Evolutionary conservation across 2,329 filamentous ascomycete species (phyloP).

Genomic region (Xylariales sp.): DNA sequence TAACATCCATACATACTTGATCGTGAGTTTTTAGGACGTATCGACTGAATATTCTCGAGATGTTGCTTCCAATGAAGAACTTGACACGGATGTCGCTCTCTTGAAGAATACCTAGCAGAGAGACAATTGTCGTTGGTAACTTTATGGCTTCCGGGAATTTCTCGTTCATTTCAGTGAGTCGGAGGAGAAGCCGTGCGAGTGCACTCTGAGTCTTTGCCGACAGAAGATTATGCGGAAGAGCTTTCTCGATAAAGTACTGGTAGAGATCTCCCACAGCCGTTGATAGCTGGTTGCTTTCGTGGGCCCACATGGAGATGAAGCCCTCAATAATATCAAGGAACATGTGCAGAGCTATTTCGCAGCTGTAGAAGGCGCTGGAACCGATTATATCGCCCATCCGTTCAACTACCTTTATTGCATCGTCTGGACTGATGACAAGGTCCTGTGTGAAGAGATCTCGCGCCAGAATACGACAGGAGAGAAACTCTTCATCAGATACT

Average conservation of each 20-base stretch:
- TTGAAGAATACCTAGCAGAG: conserved; percentile 68
- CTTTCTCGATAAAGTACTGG: conserved; percentile 65
- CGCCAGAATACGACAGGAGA: conserved; percentile 46
- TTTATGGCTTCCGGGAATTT: conserved; percentile 59
- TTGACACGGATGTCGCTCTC: conserved; percentile 67
- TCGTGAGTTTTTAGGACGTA: conserved; percentile 84
- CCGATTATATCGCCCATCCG: conserved; percentile 47
- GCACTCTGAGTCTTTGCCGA: conserved; percentile 65
- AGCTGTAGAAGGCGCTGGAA: conserved; percentile 61
- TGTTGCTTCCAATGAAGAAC: conserved; percentile 63
- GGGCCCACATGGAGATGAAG: conserved; percentile 60
- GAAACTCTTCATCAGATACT: conserved; percentile 47
- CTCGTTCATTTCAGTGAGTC: conserved; percentile 62
- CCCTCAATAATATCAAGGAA: conserved; percentile 65
- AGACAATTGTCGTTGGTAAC: conserved; percentile 60
- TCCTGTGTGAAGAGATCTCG: conserved; percentile 51
- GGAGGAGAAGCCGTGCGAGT: conserved; percentile 65
- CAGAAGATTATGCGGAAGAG: conserved; percentile 63
- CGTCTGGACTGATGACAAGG: conserved; percentile 41
- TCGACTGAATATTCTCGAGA: conserved; percentile 73
- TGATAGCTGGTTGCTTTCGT: conserved; percentile 55
- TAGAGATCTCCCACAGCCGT: conserved; percentile 73
- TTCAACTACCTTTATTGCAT: conserved; percentile 43
- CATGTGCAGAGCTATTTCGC: conserved; percentile 66
- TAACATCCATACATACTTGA: conserved; percentile 76